These are phyloP conservation scores for Coemansia sp. DNA, from an alignment of 192 early-diverging fungal species.

Conservation along the genomic window DNA sequence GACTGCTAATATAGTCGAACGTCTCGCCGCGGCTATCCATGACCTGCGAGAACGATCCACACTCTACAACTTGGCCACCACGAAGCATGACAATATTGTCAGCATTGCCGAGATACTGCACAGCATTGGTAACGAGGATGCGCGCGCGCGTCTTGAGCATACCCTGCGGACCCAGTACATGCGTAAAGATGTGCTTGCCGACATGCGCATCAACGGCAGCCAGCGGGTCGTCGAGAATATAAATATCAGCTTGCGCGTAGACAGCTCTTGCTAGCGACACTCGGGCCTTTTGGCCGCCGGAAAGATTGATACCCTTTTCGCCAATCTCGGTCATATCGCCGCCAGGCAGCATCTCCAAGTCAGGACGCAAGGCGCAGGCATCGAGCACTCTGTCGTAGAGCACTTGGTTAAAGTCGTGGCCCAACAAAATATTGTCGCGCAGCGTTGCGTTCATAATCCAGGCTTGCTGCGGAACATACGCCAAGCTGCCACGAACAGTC, in stretches of 20 bases:
- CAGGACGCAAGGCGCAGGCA: slow-evolving; percentile 60
- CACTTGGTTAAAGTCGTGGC: slow-evolving; percentile 58
- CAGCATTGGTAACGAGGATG: slow-evolving; percentile 64
- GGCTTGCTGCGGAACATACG: slow-evolving; percentile 66
- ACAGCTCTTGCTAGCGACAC: slow-evolving; percentile 70
- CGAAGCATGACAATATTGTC: slow-evolving; percentile 58
- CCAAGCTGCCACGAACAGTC: slow-evolving; percentile 38
- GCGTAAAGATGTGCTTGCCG: slow-evolving; percentile 63
- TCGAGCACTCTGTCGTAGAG: slow-evolving; percentile 63
- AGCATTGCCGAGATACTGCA: slow-evolving; percentile 59
- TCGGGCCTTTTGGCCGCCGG: slow-evolving; percentile 68
- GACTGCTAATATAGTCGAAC: slow-evolving; percentile 22
- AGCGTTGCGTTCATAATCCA: slow-evolving; percentile 73
- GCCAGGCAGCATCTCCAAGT: slow-evolving; percentile 62
- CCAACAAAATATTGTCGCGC: slow-evolving; percentile 72
- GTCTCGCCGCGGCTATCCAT: slow-evolving; percentile 52
- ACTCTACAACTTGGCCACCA: slow-evolving; percentile 57
- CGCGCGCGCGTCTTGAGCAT: slow-evolving; percentile 58
- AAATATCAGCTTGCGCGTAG: slow-evolving; percentile 68
- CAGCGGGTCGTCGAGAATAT: slow-evolving; percentile 74
- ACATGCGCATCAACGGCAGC: slow-evolving; percentile 72
- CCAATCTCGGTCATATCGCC: slow-evolving; percentile 66
- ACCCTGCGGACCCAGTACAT: slow-evolving; percentile 58
- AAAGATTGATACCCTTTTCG: slow-evolving; percentile 68
- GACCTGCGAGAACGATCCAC: slow-evolving; percentile 57